Percentiles rank a stretch among this genome's conserved stretches.
Conservation (phyloP, 805 yeast species). For the Candida hungchunana region DNA sequence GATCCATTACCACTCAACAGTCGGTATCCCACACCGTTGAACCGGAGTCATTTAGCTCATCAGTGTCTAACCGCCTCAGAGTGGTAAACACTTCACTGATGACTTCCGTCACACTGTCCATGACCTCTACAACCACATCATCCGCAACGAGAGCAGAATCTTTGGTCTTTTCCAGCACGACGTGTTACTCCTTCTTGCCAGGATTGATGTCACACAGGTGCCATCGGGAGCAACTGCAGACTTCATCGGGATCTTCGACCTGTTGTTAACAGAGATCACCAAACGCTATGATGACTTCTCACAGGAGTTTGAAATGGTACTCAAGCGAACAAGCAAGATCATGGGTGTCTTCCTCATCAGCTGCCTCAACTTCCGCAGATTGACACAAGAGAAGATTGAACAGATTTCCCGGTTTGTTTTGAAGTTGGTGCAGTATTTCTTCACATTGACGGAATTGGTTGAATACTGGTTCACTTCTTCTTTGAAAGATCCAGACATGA, state of each 20-base stretch:
- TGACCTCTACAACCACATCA: constrained; percentile 8
- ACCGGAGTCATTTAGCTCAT: not conserved
- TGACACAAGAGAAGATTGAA: constrained; percentile 3
- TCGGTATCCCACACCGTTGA: constrained; percentile 2
- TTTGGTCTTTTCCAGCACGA: constrained; percentile 13
- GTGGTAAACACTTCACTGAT: not conserved
- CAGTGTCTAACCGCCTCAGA: not conserved
- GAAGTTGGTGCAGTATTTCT: constrained; percentile 14
- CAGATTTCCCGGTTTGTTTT: constrained; percentile 10
- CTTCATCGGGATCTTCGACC: constrained; percentile 16
- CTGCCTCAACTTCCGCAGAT: constrained; percentile 5
- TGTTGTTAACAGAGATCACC: constrained; percentile 13
- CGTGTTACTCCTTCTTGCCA: constrained; percentile 13
- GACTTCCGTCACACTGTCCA: constrained; percentile 8
- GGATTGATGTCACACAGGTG: constrained; percentile 6
- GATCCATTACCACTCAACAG: not conserved
- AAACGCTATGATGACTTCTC: constrained; percentile 16
- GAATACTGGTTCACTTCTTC: constrained; percentile 18
- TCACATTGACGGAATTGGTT: constrained; percentile 16
- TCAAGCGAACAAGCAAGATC: constrained; percentile 12
- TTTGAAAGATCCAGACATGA: constrained; percentile 16
- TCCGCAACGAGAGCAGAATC: constrained; percentile 7
- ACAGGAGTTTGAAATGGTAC: constrained; percentile 5
- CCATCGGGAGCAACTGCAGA: constrained; percentile 10
- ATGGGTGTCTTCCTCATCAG: constrained; percentile 17